Base-by-base conservation (phyloP, 306 rosid genomes). In the Heteromeles arbutifolia region DNA sequence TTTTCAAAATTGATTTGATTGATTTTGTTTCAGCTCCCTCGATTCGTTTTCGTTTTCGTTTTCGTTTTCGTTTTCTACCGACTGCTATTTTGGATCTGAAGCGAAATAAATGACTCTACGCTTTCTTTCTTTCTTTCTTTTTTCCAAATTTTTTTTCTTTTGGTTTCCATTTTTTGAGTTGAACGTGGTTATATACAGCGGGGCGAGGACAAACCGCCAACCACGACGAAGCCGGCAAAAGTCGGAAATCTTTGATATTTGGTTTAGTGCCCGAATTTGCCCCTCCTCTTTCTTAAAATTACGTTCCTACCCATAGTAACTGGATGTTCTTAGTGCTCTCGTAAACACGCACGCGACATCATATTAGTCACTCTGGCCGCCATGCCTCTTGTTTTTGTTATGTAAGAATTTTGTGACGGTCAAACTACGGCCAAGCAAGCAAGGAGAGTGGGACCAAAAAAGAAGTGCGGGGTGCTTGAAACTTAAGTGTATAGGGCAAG, bases 161-260 rank as follows among this genome's bases (percentile, higher is more conserved):
- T 18, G 8, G 39, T 34, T 34, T 34, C 39, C 39, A 2, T 26
- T 77, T 82, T 82, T 82, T 28, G 85, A 81, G 77, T 61, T 84
- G 34, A 61, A 70, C 61, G 64, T 67, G 15, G 77, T 77, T 85
- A 79, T 84, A 84, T 65, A 82, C 56, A 67, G 31, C 52, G 13
- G 43, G 69, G 18, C 70, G 22, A 79, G 56, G 22, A 48, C 85
- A 87, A 91, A 86, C 94, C 94, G 96, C 94, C 89, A 88, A 86
- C 82, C 85, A 52, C 79, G 85, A 79, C 85, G 84, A 77, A 26
- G 69, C 77, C 73, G 69, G 71, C 74, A 13, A 69, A 69, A 63
- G 28, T 78, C 66, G 74, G 61, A 61, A n/a, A 57, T 74, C 79
- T 62, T 56, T 54, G 75, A 48, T 70, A 31, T 73, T 64, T 64